phyloP scores from a whole-genome alignment of 176 grass and related monocot genomes.

The Secale cereale region DNA sequence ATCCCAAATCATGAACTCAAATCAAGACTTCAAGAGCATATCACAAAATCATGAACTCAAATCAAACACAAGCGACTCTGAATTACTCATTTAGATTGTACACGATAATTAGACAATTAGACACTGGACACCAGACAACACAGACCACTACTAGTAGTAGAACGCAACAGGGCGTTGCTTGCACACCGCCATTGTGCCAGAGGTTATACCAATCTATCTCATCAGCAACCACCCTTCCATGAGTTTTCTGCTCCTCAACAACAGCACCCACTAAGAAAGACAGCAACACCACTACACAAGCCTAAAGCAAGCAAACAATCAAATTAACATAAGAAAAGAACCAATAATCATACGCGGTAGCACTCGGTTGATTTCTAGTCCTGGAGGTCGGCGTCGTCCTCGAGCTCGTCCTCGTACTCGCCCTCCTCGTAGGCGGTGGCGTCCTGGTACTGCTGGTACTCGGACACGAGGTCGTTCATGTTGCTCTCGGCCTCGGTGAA shows the following conservation, averaged over 20 bases:
- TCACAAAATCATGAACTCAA: no score
- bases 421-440: slow-evolving; percentile 46
- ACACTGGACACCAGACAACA: not conserved
- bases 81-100: no score
- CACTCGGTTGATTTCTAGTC: not conserved
- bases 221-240: not conserved
- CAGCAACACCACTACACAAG: not conserved
- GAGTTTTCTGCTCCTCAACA: not conserved
- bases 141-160: not conserved
- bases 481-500: slow-evolving; percentile 85
- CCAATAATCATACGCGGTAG: no score
- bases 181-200: no score
- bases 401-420: no score
- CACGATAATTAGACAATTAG: no score
- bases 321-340: no score
- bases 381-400: slow-evolving; percentile 18
- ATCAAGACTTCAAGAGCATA: not conserved
- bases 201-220: slow-evolving; percentile 4
- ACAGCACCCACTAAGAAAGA: slow-evolving; percentile 3
- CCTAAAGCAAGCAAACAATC: not conserved
- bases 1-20: not conserved
- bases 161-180: slow-evolving; percentile 35
- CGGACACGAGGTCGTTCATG: slow-evolving; percentile 61
- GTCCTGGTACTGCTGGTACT: slow-evolving; percentile 69
- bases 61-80: no score